phyloP scores from a whole-genome alignment of 345 rosid genomes.

The Viola odorata region DNA sequence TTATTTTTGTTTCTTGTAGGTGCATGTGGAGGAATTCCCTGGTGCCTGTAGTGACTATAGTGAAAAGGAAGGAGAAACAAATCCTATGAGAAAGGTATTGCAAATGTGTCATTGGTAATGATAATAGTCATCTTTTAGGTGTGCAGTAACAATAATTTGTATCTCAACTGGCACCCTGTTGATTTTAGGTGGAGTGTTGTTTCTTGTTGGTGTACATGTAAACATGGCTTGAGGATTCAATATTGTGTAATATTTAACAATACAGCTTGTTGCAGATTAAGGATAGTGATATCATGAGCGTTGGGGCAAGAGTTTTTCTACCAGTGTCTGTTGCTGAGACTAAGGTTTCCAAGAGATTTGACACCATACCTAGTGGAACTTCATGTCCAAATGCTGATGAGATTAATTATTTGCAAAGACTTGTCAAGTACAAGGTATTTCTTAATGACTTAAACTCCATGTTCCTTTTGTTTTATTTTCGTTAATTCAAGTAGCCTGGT shows the following conservation, averaged over 20 bases:
- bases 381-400: conserved; percentile 89
- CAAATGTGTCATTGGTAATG: no score
- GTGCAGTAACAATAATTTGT: no score
- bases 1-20: conserved; percentile 27
- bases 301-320: conserved; percentile 54
- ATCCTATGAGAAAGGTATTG: conserved; percentile 49
- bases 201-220: conserved; percentile 10
- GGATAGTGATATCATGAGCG: conserved; percentile 61
- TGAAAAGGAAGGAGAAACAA: conserved; percentile 28
- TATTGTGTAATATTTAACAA: conserved; percentile 31
- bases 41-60: conserved; percentile 15
- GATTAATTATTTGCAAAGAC: conserved; percentile 80
- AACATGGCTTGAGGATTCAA: no score
- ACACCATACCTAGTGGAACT: conserved; percentile 85
- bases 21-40: conserved; percentile 48
- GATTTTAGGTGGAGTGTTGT: no score
- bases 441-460: conserved; percentile 4
- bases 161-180: no score
- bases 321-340: conserved; percentile 75
- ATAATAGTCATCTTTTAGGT: background rate
- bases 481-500: background rate
- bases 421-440: conserved; percentile 75
- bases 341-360: conserved; percentile 69
- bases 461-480: background rate
- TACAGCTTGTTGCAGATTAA: conserved; percentile 56